These are phyloP conservation scores for Kurtzmaniella quercitrusa DNA, from an alignment of 1,139 yeast species.

Conservation along the genomic window DNA sequence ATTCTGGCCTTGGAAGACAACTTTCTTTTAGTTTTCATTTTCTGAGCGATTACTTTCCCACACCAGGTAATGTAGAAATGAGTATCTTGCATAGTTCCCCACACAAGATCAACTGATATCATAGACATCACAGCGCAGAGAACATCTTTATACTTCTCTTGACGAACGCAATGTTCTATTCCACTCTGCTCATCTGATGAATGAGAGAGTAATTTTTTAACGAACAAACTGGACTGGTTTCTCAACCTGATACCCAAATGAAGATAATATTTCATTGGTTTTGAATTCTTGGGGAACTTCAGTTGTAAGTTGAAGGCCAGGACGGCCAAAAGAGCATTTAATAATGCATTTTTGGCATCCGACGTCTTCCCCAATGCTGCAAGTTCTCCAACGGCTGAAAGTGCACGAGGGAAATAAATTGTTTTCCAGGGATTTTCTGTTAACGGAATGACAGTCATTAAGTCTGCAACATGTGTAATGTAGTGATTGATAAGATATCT, in stretches of 20 bases:
- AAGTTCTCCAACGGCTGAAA: slow-evolving; percentile 77
- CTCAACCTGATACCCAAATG: slow-evolving; percentile 71
- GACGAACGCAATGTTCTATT: slow-evolving; percentile 49
- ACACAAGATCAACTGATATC: slow-evolving; percentile 84
- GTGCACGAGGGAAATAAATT: slow-evolving; percentile 77
- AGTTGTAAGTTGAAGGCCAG: slow-evolving; percentile 79
- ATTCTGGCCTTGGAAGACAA: slow-evolving; percentile 73
- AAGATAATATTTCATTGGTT: slow-evolving; percentile 65
- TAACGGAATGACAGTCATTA: slow-evolving; percentile 83
- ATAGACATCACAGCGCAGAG: slow-evolving; percentile 79
- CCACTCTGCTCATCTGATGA: slow-evolving; percentile 28
- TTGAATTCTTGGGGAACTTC: slow-evolving; percentile 57
- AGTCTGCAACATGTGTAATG: slow-evolving; percentile 74
- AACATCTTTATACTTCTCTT: slow-evolving; percentile 80
- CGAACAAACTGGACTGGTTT: slow-evolving; percentile 68
- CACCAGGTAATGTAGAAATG: slow-evolving; percentile 72
- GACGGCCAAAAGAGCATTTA: slow-evolving; percentile 79
- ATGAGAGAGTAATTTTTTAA: slow-evolving; percentile 42
- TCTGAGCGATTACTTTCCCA: slow-evolving; percentile 66
- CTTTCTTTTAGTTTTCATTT: slow-evolving; percentile 63
- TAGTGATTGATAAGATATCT: slow-evolving; percentile 71
- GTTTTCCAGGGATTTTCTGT: slow-evolving; percentile 87
- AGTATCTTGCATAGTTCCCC: slow-evolving; percentile 92
- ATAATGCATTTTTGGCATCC: slow-evolving; percentile 69
- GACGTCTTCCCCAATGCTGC: slow-evolving; percentile 73